Evolutionary conservation across 1,284 basidiomycete species (phyloP).

Genomic region (Trichosporon asahii): DNA sequence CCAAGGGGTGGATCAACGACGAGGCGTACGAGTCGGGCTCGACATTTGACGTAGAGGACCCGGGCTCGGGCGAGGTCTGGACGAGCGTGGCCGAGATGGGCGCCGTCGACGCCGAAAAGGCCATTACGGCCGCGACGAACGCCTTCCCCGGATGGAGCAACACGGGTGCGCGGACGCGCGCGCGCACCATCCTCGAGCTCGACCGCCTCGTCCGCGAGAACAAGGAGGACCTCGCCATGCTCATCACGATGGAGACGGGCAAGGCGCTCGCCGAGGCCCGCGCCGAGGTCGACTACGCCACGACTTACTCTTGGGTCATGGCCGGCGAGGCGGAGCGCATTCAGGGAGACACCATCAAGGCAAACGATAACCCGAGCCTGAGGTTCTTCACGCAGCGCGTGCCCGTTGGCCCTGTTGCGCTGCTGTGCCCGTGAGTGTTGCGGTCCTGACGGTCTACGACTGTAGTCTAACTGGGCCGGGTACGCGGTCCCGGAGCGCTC

Average conservation of each 20-base stretch:
- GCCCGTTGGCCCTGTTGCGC: constrained; percentile 62
- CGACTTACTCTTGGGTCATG: constrained; percentile 29
- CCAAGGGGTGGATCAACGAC: constrained; percentile 26
- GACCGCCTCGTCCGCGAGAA: constrained; percentile 25
- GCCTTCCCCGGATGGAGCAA: constrained; percentile 22
- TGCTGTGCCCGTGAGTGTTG: constrained; percentile 36
- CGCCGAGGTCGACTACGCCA: constrained; percentile 65
- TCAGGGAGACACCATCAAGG: constrained; percentile 59
- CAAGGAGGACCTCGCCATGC: constrained; percentile 29
- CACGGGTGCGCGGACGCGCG: constrained; percentile 22
- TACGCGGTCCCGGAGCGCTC: too few relatives aligned
- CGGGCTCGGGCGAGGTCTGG: constrained; percentile 24
- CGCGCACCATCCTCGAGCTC: constrained; percentile 25
- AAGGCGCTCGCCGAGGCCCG: constrained; percentile 76
- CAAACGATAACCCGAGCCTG: constrained; percentile 22
- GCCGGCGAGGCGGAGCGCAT: constrained; percentile 70
- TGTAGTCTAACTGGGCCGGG: too few relatives aligned
- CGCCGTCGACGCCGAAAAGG: constrained; percentile 24
- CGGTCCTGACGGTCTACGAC: too few relatives aligned
- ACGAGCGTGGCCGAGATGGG: constrained; percentile 17
- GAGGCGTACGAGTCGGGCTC: constrained; percentile 3
- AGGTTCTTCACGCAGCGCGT: constrained; percentile 49
- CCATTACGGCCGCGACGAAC: constrained; percentile 21
- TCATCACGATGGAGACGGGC: constrained; percentile 64
- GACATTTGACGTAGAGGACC: constrained; percentile 25